Evolutionary conservation across 441 rosid genomes (phyloP).

Genomic region (Populus hybrid): DNA sequence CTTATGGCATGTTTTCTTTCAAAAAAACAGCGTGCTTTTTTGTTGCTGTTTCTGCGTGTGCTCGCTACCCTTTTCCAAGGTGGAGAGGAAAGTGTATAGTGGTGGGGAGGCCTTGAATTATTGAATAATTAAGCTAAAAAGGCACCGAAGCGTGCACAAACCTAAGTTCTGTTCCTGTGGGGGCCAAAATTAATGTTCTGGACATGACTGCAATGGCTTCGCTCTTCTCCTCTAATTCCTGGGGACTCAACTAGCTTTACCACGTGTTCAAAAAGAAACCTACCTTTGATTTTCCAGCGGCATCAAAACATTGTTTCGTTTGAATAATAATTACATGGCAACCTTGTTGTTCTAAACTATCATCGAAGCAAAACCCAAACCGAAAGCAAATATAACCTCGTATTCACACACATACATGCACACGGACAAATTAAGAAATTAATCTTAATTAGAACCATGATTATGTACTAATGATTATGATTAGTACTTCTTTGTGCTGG

Average conservation of each 20-base stretch:
- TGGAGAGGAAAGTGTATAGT: neutral
- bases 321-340: neutral
- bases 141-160: constrained; percentile 13
- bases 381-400: no score
- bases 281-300: neutral
- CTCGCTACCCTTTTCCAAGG: neutral
- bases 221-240: neutral
- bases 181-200: neutral
- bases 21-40: neutral
- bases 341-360: neutral
- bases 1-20: no score
- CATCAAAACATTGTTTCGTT: neutral
- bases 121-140: constrained; percentile 1
- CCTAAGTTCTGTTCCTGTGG: neutral
- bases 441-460: neutral
- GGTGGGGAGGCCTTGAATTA: constrained; percentile 13
- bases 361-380: neutral
- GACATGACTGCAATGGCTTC: neutral
- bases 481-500: neutral
- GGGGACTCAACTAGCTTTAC: neutral
- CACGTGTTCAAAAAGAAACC: neutral
- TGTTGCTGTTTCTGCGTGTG: neutral
- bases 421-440: no score
- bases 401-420: no score
- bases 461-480: no score